These are phyloP conservation scores for Scheffersomyces stambukii DNA, from an alignment of 1,139 yeast species.

Conservation along the genomic window DNA sequence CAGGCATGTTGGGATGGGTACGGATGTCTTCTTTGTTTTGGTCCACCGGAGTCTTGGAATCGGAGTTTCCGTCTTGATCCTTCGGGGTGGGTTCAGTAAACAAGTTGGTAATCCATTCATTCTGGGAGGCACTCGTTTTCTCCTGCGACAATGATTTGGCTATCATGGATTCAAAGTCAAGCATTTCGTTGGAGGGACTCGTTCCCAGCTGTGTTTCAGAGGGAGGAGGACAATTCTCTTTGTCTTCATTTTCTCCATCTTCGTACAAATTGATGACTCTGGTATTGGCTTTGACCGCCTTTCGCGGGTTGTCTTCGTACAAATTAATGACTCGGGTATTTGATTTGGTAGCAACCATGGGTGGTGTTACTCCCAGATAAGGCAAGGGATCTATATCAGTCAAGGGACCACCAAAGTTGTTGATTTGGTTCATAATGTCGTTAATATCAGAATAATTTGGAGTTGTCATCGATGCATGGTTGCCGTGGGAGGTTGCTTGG, in stretches of 20 bases:
- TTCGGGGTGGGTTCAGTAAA: constrained; percentile 46
- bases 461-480: constrained; percentile 8
- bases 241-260: no score
- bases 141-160: constrained; percentile 26
- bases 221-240: constrained; percentile 41
- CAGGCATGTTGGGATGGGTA: constrained; percentile 26
- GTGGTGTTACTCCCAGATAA: constrained; percentile 36
- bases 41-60: constrained; percentile 33
- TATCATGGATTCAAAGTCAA: constrained; percentile 38
- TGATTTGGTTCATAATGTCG: constrained; percentile 47
- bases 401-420: constrained; percentile 48
- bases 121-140: constrained; percentile 16
- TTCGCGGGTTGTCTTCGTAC: constrained; percentile 25
- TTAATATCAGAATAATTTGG: constrained; percentile 41
- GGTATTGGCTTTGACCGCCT: constrained; percentile 45
- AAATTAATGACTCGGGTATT: constrained; percentile 44
- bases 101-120: constrained; percentile 36
- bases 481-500: constrained; percentile 11
- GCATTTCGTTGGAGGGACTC: constrained; percentile 15
- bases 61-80: constrained; percentile 41
- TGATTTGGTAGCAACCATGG: constrained; percentile 47
- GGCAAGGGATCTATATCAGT: constrained; percentile 53
- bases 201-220: constrained; percentile 12
- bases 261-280: constrained; percentile 35
- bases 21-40: constrained; percentile 11